Percentiles rank a stretch among this genome's conserved stretches.
Conservation (phyloP, 208 protist species). For the Leptomonas seymouri region DNA sequence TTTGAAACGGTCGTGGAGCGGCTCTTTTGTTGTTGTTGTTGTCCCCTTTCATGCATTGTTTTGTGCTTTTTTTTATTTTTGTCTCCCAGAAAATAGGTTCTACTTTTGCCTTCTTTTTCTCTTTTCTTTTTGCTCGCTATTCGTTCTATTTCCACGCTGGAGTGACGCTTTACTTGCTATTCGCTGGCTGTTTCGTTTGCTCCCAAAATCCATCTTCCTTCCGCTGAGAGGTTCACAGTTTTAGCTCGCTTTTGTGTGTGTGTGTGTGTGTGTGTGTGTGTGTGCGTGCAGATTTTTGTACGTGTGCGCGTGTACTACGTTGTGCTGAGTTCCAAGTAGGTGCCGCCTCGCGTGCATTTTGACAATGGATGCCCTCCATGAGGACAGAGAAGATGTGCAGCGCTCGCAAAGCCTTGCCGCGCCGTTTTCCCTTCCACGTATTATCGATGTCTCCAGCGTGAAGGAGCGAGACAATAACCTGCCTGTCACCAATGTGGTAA, state of each 20-base stretch:
- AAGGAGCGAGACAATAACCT: neutral
- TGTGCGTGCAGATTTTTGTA: neutral
- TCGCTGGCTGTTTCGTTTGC: constrained; percentile 4
- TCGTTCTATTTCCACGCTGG: neutral
- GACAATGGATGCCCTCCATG: neutral
- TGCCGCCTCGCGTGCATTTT: no score
- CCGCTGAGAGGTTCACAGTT: no score
- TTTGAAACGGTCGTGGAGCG: no score
- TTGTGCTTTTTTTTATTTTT: neutral
- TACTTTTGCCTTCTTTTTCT: neutral
- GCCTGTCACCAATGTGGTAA: neutral
- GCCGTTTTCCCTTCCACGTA: neutral
- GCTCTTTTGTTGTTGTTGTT: neutral
- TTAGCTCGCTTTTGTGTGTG: neutral
- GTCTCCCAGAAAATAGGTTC: neutral
- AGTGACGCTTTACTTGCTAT: neutral
- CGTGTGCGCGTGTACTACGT: no score
- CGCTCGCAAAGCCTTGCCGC: neutral
- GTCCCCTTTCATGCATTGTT: neutral
- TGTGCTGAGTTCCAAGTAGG: no score
- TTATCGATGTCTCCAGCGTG: neutral
- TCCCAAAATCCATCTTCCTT: no score
- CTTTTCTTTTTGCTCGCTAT: neutral
- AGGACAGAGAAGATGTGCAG: neutral
- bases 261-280: constrained; percentile 9